Evolutionary conservation across 768 basidiomycete genomes (phyloP), one percentile per base, ranked within the genome.

Genomic region (Xerocomellus intermedius): DNA sequence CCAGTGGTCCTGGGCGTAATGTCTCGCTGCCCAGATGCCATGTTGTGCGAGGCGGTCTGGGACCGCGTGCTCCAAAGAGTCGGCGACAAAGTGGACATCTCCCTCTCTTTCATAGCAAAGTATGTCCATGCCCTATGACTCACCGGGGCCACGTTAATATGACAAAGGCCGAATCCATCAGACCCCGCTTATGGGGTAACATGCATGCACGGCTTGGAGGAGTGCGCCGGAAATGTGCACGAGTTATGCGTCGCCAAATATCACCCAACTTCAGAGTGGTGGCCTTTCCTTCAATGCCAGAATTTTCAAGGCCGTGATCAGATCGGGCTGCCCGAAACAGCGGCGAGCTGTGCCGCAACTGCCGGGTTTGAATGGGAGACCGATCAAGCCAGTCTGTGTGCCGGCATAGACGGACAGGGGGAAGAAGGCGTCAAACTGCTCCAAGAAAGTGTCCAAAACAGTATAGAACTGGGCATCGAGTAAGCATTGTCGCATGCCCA

Each of bases 171-270:
- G 26, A 82, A 92, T 66, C 54, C 76, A n/a, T 79, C 81, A 7
- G 85, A 89, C 26, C 73, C 81, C n/a, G 75, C 76, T 45, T 91
- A 86, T 65, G 93, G 93, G n/a, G 82, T 89, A 30, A 80, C 74
- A 33, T 97, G 94, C 73, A 79, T 79, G 77, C 94, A 96, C 65
- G 94, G 93, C 17, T 73, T 74, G 5, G 70, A 79, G 49, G 94
- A 98, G 71, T 97, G 94, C 64, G 83, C 83, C 14, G 94, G 91
- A 41, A 94, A 96, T 73, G 83, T 93, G 17, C 89, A 97, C 55
- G 86, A 97, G 67, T 77, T 97, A 26, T 98, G 95, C 69, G 87
- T 80, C 30, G 76, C 80, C 51, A 83, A 84, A 66, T 77, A 90
- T 57, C 74, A 79, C 22, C 71, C 78, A 22, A 71, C 74, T 38